Base-by-base conservation (phyloP, 2,329 filamentous ascomycete species). In the Akanthomyces muscarius region DNA sequence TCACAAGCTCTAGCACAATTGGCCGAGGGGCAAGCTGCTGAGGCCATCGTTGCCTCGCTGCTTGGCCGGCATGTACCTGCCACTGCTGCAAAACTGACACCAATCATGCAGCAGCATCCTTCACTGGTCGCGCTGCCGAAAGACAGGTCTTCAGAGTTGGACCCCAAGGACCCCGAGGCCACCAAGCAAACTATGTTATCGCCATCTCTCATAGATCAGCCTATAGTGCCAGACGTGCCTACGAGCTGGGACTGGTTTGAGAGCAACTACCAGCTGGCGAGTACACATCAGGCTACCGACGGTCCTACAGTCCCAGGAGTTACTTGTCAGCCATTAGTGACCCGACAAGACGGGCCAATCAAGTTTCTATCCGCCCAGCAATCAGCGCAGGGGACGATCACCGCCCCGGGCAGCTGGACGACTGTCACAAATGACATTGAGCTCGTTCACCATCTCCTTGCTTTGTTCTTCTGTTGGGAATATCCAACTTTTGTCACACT, bases 401-500 rank as follows among this genome's bases (percentile, higher is more conserved):
- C 77, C 0, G 75, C 79, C 0, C 68, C 77, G 0, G 72, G 69
- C 7, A 78, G 77, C 0, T 90, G 88, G 88, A 89, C 88, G 1
- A 77, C 69, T 42, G 80, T 90, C 28, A 89, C 86, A 2, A 70
- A 72, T 3, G 86, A 90, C 66, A 68, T 76, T 16, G 74, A 71
- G 14, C 80, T 90, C 30, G 83, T 90, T 1, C 80, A 86, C 65
- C 86, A 88, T 67, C 78, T 90, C 8, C 74, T 90, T 60, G 80
- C 83, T 0, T 76, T 90, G 42, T 90, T 90, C 74, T 90, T 90
- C 67, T 89, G 86, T 76, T 91, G 88, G 84, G 85, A 89, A 66
- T 90, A 92, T 71, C 87, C 89, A 2, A 91, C 88, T 11, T 90
- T 90, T 73, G 85, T 87, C 3, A 85, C 89, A 1, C 81, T 92